These are phyloP conservation scores for Aspergillus latus DNA, from an alignment of 2,329 filamentous ascomycete genomes.

Conservation along the genomic window DNA sequence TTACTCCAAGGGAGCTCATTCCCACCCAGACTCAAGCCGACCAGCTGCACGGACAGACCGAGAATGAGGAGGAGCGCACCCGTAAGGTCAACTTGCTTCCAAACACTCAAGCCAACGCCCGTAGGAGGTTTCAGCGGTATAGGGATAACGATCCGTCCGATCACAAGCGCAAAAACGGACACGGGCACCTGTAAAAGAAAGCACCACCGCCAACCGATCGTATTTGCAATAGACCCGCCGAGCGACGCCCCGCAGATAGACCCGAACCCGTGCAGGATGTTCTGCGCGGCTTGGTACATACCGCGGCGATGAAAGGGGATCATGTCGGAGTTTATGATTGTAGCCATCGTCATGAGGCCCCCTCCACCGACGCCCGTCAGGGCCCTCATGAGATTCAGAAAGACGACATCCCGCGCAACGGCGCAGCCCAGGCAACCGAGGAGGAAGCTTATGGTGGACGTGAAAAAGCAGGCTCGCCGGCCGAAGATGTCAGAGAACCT, in stretches of 20 bases:
- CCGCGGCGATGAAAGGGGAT: conserved; percentile 73
- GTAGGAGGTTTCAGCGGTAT: conserved; percentile 33
- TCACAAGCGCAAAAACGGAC: conserved; percentile 54
- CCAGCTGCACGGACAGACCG: conserved; percentile 58
- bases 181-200: conserved; percentile 64
- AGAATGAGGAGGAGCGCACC: conserved; percentile 59
- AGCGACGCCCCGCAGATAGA: conserved; percentile 56
- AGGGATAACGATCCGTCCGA: conserved; percentile 56
- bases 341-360: conserved; percentile 65
- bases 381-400: conserved; percentile 69
- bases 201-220: conserved; percentile 50
- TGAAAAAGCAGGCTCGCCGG: conserved; percentile 59
- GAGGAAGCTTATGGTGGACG: conserved; percentile 62
- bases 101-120: conserved; percentile 36
- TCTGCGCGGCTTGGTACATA: conserved; percentile 66
- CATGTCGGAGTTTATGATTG: conserved; percentile 70
- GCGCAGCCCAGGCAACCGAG: conserved; percentile 69
- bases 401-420: conserved; percentile 64
- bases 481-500: conserved; percentile 72
- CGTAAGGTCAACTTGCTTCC: conserved; percentile 58
- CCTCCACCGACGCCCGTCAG: conserved; percentile 73
- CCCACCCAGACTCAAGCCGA: conserved; percentile 46
- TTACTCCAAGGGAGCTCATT: conserved; percentile 48
- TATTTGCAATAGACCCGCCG: conserved; percentile 46
- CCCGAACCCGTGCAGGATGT: conserved; percentile 62